phyloP scores from a whole-genome alignment of 352 stramenopile genomes.

The Saprolegnia parasitica region DNA sequence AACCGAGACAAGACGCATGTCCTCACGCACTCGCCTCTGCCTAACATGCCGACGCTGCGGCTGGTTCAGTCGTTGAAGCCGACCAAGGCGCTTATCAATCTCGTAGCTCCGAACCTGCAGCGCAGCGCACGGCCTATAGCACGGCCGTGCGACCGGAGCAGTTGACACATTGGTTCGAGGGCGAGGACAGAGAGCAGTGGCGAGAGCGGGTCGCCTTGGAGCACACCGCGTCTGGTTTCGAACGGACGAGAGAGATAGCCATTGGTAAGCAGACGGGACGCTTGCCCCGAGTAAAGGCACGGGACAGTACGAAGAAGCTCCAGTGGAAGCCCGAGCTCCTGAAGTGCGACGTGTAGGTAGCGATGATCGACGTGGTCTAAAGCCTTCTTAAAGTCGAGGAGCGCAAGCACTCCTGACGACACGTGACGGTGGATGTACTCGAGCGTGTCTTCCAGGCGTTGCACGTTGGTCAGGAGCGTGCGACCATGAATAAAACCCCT shows the following conservation, averaged over 20 bases:
- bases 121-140: too few relatives aligned
- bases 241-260: conserved; percentile 1
- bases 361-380: conserved; percentile 12
- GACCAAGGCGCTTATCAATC: too few relatives aligned
- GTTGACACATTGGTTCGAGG: conserved; percentile 18
- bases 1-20: too few relatives aligned
- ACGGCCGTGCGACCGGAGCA: background rate
- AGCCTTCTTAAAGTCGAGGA: conserved; percentile 19
- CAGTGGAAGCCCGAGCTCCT: background rate
- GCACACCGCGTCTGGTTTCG: background rate
- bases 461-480: conserved; percentile 4
- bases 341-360: conserved; percentile 4
- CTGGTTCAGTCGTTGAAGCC: too few relatives aligned
- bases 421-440: conserved; percentile 1
- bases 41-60: too few relatives aligned
- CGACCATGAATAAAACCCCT: conserved; percentile 1
- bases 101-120: too few relatives aligned
- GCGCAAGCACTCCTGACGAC: conserved; percentile 1
- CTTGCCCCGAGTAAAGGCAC: background rate
- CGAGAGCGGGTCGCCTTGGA: too few relatives aligned
- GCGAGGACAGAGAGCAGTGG: conserved; percentile 17
- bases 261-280: background rate
- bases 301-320: background rate
- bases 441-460: conserved; percentile 14
- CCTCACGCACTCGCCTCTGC: too few relatives aligned